Evolutionary conservation across 73 alveolate species (phyloP).

Genomic region (Loxodes magnus): DNA sequence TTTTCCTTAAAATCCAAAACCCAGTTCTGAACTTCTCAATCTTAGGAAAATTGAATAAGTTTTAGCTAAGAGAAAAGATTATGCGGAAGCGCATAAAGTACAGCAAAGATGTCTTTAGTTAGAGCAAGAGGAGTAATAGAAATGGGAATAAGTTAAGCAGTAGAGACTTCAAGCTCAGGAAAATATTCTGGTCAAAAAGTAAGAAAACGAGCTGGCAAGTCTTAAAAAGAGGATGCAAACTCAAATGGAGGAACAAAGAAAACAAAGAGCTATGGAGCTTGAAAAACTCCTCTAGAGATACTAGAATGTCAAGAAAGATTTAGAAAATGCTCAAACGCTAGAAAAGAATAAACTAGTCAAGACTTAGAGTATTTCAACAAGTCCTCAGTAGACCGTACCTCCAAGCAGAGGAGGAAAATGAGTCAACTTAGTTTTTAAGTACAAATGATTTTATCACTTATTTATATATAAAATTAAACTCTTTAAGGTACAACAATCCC

Average conservation of each 20-base stretch:
- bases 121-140: slow-evolving; percentile 20
- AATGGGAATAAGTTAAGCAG: slow-evolving; percentile 18
- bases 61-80: too few species aligned
- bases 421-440: too few species aligned
- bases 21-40: too few species aligned
- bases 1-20: slow-evolving; percentile 5
- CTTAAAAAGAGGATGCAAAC: slow-evolving; percentile 41
- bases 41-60: too few species aligned
- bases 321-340: slow-evolving; percentile 36
- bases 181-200: slow-evolving; percentile 19
- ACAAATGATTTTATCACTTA: too few species aligned
- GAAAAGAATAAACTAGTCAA: slow-evolving; percentile 28
- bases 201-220: slow-evolving; percentile 43
- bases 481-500: too few species aligned
- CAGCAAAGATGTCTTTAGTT: slow-evolving; percentile 4
- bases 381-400: too few species aligned
- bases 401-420: too few species aligned
- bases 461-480: too few species aligned
- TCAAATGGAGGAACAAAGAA: slow-evolving; percentile 28
- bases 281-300: slow-evolving; percentile 50
- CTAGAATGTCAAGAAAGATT: slow-evolving; percentile 57
- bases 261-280: slow-evolving; percentile 36
- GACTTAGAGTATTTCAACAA: too few species aligned
- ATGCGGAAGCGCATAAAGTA: too few species aligned
- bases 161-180: slow-evolving; percentile 27